A percentile compares a stretch with the other conserved stretches of the same genome.
Conservation (phyloP, 306 rosid genomes). For the Corylus avellana region DNA sequence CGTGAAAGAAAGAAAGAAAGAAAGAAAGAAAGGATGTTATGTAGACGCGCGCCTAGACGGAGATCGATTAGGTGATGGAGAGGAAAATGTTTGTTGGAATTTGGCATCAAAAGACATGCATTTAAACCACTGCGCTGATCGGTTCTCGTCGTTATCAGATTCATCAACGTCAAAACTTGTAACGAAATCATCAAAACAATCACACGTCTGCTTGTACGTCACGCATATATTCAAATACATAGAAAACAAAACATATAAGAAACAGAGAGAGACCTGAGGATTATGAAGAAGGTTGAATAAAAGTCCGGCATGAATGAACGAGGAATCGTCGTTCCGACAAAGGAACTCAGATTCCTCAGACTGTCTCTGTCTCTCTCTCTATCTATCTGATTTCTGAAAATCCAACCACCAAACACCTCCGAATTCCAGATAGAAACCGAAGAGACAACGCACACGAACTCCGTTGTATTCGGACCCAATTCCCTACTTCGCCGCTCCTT, state of each 20-base stretch:
- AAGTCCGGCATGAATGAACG: conserved; percentile 23
- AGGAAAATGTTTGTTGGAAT: no score
- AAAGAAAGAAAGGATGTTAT: neutral
- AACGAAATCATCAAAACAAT: neutral
- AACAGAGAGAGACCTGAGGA: conserved; percentile 21
- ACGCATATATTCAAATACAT: neutral
- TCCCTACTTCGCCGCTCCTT: conserved; percentile 27
- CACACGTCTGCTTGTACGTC: neutral
- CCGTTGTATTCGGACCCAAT: conserved; percentile 58
- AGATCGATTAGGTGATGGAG: no score
- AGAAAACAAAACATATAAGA: neutral
- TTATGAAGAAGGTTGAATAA: neutral
- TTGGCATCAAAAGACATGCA: neutral
- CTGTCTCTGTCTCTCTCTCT: conserved; percentile 4
- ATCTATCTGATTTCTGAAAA: conserved; percentile 1
- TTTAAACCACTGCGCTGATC: neutral
- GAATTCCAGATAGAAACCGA: conserved; percentile 12
- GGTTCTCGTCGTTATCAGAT: neutral
- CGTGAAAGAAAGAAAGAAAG: neutral
- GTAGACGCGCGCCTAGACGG: no score
- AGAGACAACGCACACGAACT: conserved; percentile 12
- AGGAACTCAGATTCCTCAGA: conserved; percentile 67
- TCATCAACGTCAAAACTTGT: neutral
- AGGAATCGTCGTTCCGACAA: conserved; percentile 52
- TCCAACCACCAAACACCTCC: neutral